A percentile compares a stretch with the other conserved stretches of the same genome.
These are phyloP conservation scores for Diplotaxis tenuifolia DNA, from an alignment of 345 rosid genomes.

Conservation along the genomic window DNA sequence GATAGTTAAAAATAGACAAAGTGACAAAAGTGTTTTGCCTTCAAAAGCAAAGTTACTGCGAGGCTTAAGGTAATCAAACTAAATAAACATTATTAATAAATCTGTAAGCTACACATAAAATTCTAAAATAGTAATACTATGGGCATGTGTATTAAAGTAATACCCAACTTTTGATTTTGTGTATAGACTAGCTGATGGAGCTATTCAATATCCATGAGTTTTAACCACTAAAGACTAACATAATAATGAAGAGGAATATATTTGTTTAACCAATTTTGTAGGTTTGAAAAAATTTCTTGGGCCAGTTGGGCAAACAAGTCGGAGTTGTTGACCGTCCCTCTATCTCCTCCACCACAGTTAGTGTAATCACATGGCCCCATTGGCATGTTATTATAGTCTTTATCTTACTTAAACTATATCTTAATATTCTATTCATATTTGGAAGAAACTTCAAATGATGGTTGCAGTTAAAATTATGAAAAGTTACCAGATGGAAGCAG, in stretches of 20 bases:
- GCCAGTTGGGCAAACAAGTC: slow-evolving; percentile 60
- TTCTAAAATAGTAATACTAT: background rate
- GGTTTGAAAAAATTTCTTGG: too few relatives aligned
- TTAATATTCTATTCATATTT: background rate
- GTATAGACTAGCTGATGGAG: background rate
- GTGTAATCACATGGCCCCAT: slow-evolving; percentile 12
- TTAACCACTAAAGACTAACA: slow-evolving; percentile 12
- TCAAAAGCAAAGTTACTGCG: slow-evolving; percentile 12
- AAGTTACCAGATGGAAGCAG: slow-evolving; percentile 8
- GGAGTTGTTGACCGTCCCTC: slow-evolving; percentile 72
- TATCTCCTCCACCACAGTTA: slow-evolving; percentile 28
- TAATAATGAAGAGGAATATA: background rate
- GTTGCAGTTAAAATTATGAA: background rate
- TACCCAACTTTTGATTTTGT: background rate
- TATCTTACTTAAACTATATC: background rate
- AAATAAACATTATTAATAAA: background rate
- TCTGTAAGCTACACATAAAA: background rate
- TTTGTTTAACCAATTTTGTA: background rate
- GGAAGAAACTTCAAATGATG: background rate
- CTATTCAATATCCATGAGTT: background rate
- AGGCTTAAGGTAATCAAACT: background rate
- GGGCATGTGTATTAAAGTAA: slow-evolving; percentile 5
- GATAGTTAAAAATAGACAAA: slow-evolving; percentile 4
- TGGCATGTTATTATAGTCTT: background rate
- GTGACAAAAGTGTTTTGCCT: background rate